Evolutionary conservation across 257 asterid genomes (phyloP).

Genomic region (Przewalskia tangutica): DNA sequence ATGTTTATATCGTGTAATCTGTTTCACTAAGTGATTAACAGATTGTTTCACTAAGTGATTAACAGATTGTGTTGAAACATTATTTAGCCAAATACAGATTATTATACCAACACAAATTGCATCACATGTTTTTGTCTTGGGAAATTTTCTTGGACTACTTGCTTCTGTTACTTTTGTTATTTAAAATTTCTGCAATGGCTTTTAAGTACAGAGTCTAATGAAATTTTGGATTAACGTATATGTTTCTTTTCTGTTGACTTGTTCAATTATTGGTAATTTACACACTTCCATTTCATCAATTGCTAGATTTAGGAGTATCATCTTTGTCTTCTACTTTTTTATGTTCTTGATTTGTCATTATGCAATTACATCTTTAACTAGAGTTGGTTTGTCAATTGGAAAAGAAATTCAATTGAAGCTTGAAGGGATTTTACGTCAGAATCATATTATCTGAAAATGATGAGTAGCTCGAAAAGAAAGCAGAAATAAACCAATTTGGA

Average conservation of each 20-base stretch:
- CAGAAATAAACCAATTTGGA: not conserved
- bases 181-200: not conserved
- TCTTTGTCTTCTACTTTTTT: not conserved
- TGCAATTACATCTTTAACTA: not conserved
- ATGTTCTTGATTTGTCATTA: not conserved
- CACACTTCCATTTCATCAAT: not conserved
- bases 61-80: too few relatives aligned
- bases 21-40: too few relatives aligned
- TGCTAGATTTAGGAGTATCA: not conserved
- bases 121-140: not conserved
- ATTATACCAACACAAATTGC: too few relatives aligned
- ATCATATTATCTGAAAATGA: not conserved
- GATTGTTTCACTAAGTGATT: too few relatives aligned
- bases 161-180: not conserved
- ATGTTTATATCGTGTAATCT: too few relatives aligned
- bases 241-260: not conserved
- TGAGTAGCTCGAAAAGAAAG: not conserved
- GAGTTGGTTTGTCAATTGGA: not conserved
- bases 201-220: not conserved
- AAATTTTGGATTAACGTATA: not conserved
- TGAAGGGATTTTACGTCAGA: not conserved
- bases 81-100: too few relatives aligned
- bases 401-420: not conserved
- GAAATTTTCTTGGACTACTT: not conserved
- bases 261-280: not conserved